These are phyloP conservation scores for Camelina laxa DNA, from an alignment of 345 rosid species.

Conservation along the genomic window DNA sequence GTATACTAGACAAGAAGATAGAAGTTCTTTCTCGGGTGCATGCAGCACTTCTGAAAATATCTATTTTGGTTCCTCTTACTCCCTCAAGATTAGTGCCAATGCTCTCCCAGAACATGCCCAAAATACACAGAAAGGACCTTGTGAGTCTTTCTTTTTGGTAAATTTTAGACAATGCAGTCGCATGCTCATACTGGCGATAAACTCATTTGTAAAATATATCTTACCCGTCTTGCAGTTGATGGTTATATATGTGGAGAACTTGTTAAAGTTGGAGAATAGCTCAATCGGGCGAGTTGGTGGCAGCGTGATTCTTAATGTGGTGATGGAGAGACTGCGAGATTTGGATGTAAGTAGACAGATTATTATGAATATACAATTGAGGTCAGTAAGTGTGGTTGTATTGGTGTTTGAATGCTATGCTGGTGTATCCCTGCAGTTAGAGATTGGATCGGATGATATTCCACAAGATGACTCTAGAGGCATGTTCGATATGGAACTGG, in stretches of 20 bases:
- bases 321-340: conserved; percentile 80
- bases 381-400: conserved; percentile 5
- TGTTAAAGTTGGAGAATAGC: conserved; percentile 80
- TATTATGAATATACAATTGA: conserved; percentile 7
- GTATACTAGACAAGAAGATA: conserved; percentile 53
- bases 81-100: conserved; percentile 61
- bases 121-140: conserved; percentile 49
- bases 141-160: conserved; percentile 49
- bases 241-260: conserved; percentile 69
- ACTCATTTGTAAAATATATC: conserved; percentile 7
- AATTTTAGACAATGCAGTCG: background rate
- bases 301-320: conserved; percentile 61
- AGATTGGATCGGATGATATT: conserved; percentile 83
- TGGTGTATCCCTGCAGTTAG: conserved; percentile 51
- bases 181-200: conserved; percentile 13
- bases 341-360: conserved; percentile 71
- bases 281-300: conserved; percentile 73
- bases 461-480: conserved; percentile 77
- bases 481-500: conserved; percentile 84
- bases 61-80: conserved; percentile 74
- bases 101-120: conserved; percentile 66
- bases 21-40: conserved; percentile 80
- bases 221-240: conserved; percentile 43
- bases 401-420: conserved; percentile 12
- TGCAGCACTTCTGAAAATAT: conserved; percentile 60